Percentiles rank a stretch among this genome's conserved stretches.
Evolutionary conservation across 2,329 filamentous ascomycete genomes (phyloP).

Genomic region (Aspergillus pseudoterreus): DNA sequence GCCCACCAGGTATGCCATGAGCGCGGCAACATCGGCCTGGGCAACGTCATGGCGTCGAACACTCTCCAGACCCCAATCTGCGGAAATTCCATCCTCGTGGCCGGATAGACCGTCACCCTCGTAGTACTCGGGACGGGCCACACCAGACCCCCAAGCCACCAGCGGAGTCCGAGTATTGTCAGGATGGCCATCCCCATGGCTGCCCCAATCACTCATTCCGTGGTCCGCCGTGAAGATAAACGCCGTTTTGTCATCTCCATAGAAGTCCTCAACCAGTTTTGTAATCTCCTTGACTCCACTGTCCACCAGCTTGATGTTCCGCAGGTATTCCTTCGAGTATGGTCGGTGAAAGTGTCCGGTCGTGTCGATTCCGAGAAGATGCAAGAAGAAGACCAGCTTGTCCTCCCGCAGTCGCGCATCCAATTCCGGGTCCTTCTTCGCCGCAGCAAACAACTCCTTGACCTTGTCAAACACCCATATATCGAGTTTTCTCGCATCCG

Average conservation of each 20-base stretch:
- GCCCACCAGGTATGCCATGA: constrained; percentile 91
- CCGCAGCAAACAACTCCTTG: constrained; percentile 77
- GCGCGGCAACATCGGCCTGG: constrained; percentile 88
- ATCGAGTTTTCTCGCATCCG: constrained; percentile 76
- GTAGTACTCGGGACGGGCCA: constrained; percentile 67
- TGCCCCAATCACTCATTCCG: constrained; percentile 99
- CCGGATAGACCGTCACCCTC: constrained; percentile 62
- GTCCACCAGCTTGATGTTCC: constrained; percentile 94
- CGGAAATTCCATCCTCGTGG: constrained; percentile 82
- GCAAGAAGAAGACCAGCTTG: constrained; percentile 90
- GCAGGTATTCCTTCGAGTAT: constrained; percentile 90
- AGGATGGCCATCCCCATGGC: constrained; percentile 94
- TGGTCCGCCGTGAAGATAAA: constrained; percentile 98
- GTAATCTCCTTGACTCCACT: constrained; percentile 82
- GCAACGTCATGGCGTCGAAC: constrained; percentile 85
- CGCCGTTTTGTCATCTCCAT: constrained; percentile 76
- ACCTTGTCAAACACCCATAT: constrained; percentile 96
- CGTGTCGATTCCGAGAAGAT: constrained; percentile 88
- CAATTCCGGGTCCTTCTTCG: constrained; percentile 72
- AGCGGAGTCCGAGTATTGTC: constrained; percentile 94
- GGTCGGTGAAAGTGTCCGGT: constrained; percentile 81
- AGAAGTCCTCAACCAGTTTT: constrained; percentile 79
- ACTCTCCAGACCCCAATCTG: constrained; percentile 79
- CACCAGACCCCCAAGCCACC: constrained; percentile 88
- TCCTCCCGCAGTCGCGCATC: constrained; percentile 71